These are phyloP conservation scores for Barnettozyma hawaiiensis DNA, from an alignment of 1,139 yeast species.

Conservation along the genomic window DNA sequence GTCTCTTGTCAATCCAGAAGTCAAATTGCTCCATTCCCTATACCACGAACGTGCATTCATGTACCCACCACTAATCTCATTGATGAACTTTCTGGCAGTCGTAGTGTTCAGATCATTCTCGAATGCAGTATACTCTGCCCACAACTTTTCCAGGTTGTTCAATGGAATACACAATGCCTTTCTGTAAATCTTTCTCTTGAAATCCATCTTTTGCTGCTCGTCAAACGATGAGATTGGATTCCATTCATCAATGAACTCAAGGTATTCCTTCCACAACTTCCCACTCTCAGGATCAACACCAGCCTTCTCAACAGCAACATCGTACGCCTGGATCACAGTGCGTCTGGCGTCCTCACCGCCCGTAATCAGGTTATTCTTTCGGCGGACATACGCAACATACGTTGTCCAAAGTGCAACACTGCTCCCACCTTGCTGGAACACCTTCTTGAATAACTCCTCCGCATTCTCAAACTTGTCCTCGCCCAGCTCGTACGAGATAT, in stretches of 20 bases:
- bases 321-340: conserved; percentile 75
- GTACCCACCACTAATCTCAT: conserved; percentile 79
- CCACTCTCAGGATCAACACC: conserved; percentile 75
- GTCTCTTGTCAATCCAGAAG: conserved; percentile 39
- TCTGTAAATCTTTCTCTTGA: conserved; percentile 69
- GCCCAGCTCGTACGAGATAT: conserved; percentile 62
- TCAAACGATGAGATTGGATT: conserved; percentile 82
- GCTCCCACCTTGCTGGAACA: conserved; percentile 51
- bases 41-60: conserved; percentile 83
- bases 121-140: conserved; percentile 80
- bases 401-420: conserved; percentile 65
- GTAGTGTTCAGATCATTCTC: conserved; percentile 71
- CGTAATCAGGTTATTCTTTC: conserved; percentile 71
- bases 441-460: conserved; percentile 54
- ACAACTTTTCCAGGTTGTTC: conserved; percentile 64
- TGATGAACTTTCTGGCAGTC: conserved; percentile 80
- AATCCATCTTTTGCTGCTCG: conserved; percentile 74
- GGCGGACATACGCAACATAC: conserved; percentile 73
- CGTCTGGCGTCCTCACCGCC: conserved; percentile 84
- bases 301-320: conserved; percentile 71
- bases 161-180: conserved; percentile 69
- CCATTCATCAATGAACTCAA: conserved; percentile 75
- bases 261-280: conserved; percentile 74
- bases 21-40: conserved; percentile 60
- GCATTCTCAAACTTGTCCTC: conserved; percentile 66